Evolutionary conservation across 129 eudicot genomes (phyloP).

Genomic region (Flaveria linearis): DNA sequence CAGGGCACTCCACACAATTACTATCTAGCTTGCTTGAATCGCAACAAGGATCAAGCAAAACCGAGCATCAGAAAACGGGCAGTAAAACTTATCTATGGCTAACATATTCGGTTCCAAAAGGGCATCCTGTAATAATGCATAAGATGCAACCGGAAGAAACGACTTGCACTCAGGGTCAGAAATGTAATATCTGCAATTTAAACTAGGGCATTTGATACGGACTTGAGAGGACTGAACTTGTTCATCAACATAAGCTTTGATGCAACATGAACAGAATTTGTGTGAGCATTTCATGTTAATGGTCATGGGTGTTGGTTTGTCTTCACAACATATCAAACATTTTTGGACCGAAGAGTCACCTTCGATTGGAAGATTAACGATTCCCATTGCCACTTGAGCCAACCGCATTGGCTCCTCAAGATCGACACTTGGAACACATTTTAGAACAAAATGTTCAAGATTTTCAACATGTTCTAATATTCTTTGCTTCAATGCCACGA

Average conservation of each 20-base stretch:
- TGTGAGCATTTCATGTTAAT: slow-evolving; percentile 80
- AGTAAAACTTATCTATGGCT: slow-evolving; percentile 47
- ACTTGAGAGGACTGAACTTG: slow-evolving; percentile 54
- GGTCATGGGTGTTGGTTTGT: slow-evolving; percentile 64
- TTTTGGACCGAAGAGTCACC: slow-evolving; percentile 40
- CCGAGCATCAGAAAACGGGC: slow-evolving; percentile 79
- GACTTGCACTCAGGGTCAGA: slow-evolving; percentile 63
- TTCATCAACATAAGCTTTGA: slow-evolving; percentile 74
- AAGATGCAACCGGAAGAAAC: slow-evolving; percentile 76
- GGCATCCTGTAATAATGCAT: slow-evolving; percentile 52
- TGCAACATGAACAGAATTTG: slow-evolving; percentile 83
- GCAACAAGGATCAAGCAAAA: slow-evolving; percentile 59
- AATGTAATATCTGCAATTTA: slow-evolving; percentile 65
- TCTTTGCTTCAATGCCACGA: slow-evolving; percentile 65
- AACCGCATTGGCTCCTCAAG: slow-evolving; percentile 53
- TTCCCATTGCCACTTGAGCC: slow-evolving; percentile 83
- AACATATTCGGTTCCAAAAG: slow-evolving; percentile 47
- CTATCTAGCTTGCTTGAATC: slow-evolving; percentile 46
- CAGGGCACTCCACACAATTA: slow-evolving; percentile 74
- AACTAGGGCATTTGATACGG: slow-evolving; percentile 74
- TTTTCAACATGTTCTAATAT: slow-evolving; percentile 54
- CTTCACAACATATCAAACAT: slow-evolving; percentile 73
- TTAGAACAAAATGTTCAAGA: slow-evolving; percentile 61
- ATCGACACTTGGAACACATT: slow-evolving; percentile 45
- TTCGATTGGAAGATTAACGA: slow-evolving; percentile 49